phyloP scores from a whole-genome alignment of 148 eudicot genomes.

The Diospyros kaki region DNA sequence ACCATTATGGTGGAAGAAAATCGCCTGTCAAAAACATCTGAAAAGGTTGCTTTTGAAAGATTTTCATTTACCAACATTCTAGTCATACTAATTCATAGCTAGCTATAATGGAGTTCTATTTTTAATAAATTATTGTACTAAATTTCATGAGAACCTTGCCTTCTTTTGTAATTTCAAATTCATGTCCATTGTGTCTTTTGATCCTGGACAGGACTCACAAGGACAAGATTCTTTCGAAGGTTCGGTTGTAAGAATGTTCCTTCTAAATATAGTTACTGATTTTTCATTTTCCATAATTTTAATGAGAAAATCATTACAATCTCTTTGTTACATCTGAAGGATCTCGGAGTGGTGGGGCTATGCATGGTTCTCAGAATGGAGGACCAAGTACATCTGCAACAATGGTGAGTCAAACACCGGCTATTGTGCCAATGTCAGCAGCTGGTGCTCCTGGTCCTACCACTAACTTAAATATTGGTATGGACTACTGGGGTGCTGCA shows the following conservation, averaged over 20 bases:
- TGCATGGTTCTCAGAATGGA: conserved; percentile 67
- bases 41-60: too few species aligned
- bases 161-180: neutral
- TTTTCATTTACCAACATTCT: too few species aligned
- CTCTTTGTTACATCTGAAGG: conserved; percentile 42
- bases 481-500: conserved; percentile 91
- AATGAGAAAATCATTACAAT: conserved; percentile 9
- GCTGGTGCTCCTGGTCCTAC: conserved; percentile 76
- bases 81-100: too few species aligned
- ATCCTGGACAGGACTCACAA: conserved; percentile 60
- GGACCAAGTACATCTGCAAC: conserved; percentile 47
- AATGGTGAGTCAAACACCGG: conserved; percentile 54
- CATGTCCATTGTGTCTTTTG: neutral
- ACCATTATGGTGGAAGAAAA: too few species aligned
- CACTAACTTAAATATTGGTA: conserved; percentile 91
- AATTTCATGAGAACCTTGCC: neutral
- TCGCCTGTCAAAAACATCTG: too few species aligned
- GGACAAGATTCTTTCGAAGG: conserved; percentile 71
- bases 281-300: conserved; percentile 3
- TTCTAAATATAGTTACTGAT: conserved; percentile 14
- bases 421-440: conserved; percentile 59
- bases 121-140: neutral
- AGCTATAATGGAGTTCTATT: neutral
- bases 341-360: conserved; percentile 67
- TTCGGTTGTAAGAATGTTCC: conserved; percentile 14